Evolutionary conservation across 2,329 filamentous ascomycete species (phyloP), one percentile per base, ranked within the genome.

Genomic region (Alternaria brassicae): DNA sequence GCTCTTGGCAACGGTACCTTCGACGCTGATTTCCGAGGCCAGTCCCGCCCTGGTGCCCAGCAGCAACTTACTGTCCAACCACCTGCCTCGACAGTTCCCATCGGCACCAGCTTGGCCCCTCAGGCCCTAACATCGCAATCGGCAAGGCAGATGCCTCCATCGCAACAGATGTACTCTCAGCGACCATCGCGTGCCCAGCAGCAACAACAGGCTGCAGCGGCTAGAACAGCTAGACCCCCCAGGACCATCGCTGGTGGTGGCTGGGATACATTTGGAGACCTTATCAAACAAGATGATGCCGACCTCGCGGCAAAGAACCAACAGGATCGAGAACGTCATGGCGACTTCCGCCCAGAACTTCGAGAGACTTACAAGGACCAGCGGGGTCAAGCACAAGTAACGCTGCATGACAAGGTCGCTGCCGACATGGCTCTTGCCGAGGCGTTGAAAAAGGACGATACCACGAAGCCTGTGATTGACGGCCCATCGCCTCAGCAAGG

Each of bases 1-100:
- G 88, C 86, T 10, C 86, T 93, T 19, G 91, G 91, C 3, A 93
- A 93, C 73, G 91, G 91, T 41, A 92, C 90, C 0, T 93, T 93
- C 70, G 87, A 85, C 56, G 83, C 86, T 12, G 86, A 88, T 65
- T 81, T 89, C 27, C 81, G 81, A 42, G 74, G 83, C 17, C 78
- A 84, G 12, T 79, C 81, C 52, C 75, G 81, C 48, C 75, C 72
- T 23, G 55, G 65, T 37, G 28, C 68, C 8, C 70, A 72, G 47
- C 69, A 68, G 54, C 68, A 72, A 55, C 67, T 74, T 58, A 63
- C 72, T 48, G 50, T 66, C 9, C 72, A 74, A 47, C 40, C 74
- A 23, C 50, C 74, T 32, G 60, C 56, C 42, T 59, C 70, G 36
- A 62, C 71, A 36, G 64, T 66, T 13, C 60, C 74, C 10, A 69